These are phyloP conservation scores for Lepidium didymum DNA, from an alignment of 345 rosid genomes.

Conservation along the genomic window DNA sequence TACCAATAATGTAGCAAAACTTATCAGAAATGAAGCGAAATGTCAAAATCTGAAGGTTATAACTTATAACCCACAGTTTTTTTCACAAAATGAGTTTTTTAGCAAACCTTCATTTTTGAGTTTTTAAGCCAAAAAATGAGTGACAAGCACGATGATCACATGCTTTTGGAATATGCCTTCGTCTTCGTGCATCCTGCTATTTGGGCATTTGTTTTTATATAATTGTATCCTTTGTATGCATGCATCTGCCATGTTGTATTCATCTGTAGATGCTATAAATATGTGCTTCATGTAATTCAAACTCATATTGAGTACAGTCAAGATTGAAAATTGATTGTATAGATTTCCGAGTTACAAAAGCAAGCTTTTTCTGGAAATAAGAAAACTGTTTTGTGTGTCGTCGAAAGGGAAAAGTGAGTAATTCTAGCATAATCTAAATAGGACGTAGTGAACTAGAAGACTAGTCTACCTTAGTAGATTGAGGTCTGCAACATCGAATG, in stretches of 20 bases:
- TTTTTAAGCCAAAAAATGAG: too few relatives aligned
- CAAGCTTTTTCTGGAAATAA: not conserved
- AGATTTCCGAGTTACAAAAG: not conserved
- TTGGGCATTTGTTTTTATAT: not conserved
- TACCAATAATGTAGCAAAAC: too few relatives aligned
- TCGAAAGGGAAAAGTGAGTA: not conserved
- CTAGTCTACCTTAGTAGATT: not conserved
- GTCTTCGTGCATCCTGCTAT: constrained; percentile 5
- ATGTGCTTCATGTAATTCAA: not conserved
- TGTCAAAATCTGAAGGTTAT: too few relatives aligned
- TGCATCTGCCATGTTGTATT: not conserved
- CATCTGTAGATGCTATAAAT: constrained; percentile 4
- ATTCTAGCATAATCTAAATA: not conserved
- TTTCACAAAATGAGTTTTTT: too few relatives aligned
- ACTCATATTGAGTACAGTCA: not conserved
- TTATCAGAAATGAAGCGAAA: too few relatives aligned
- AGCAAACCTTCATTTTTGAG: too few relatives aligned
- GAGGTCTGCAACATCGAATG: constrained; percentile 31
- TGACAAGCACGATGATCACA: too few relatives aligned
- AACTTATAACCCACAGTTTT: too few relatives aligned
- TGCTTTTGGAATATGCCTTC: not conserved
- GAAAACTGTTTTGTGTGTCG: not conserved
- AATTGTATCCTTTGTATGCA: constrained; percentile 11
- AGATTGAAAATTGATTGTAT: not conserved
- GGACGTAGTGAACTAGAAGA: not conserved